A percentile compares a stretch with the other conserved stretches of the same genome.
These are phyloP conservation scores for Mollisiaceae sp. DNA, from an alignment of 2,329 filamentous ascomycete species.

Conservation along the genomic window DNA sequence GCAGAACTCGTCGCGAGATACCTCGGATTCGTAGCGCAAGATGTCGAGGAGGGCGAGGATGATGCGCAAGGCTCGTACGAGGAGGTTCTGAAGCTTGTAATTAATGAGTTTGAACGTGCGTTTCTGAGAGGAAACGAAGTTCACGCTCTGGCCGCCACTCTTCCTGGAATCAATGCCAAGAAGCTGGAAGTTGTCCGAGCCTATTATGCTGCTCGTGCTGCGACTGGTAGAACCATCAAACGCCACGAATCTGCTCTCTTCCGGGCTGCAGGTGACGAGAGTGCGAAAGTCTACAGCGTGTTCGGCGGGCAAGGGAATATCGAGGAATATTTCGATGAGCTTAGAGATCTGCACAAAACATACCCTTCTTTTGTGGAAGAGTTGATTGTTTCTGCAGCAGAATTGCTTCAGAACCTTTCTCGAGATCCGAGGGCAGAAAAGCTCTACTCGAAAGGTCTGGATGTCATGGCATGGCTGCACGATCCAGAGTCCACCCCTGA, in stretches of 20 bases:
- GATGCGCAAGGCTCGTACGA: slow-evolving; percentile 86
- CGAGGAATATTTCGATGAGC: slow-evolving; percentile 98
- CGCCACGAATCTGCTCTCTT: slow-evolving; percentile 93
- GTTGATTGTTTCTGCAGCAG: slow-evolving; percentile 79
- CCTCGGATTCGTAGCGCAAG: slow-evolving; percentile 84
- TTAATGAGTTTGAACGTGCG: slow-evolving; percentile 95
- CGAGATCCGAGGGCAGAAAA: slow-evolving; percentile 88
- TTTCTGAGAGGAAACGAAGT: slow-evolving; percentile 97
- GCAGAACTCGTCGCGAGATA: slow-evolving; percentile 92
- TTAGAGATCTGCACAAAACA: slow-evolving; percentile 87
- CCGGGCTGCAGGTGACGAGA: slow-evolving; percentile 82
- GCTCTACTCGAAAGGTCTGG: slow-evolving; percentile 95
- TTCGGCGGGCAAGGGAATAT: slow-evolving; percentile 99
- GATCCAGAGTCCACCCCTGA: slow-evolving; percentile 90
- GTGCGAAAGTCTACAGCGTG: slow-evolving; percentile 87
- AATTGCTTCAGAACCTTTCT: slow-evolving; percentile 84
- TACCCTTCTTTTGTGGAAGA: slow-evolving; percentile 92
- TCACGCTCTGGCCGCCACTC: slow-evolving; percentile 81
- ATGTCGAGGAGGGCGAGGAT: slow-evolving; percentile 93
- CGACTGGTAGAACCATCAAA: slow-evolving; percentile 84
- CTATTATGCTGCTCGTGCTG: slow-evolving; percentile 89
- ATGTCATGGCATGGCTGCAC: slow-evolving; percentile 92
- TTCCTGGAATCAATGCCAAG: slow-evolving; percentile 92
- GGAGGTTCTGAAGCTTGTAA: slow-evolving; percentile 87
- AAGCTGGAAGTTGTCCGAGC: slow-evolving; percentile 87